Percentiles rank a stretch among this genome's conserved stretches.
Evolutionary conservation across 306 rosid genomes (phyloP).

Genomic region (Pterocarpus santalinus): DNA sequence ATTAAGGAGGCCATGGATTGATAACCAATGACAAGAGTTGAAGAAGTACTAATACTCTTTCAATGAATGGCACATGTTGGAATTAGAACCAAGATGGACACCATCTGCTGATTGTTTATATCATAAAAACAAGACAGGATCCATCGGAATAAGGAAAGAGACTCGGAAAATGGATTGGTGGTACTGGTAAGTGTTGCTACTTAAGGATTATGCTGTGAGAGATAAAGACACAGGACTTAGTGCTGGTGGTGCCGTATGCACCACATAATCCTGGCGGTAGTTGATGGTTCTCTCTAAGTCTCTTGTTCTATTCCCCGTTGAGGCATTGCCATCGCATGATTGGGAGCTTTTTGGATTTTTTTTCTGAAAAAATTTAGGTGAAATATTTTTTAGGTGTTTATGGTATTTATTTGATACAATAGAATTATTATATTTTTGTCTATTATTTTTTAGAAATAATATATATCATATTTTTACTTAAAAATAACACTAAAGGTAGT

Average conservation of each 20-base stretch:
- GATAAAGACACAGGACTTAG: slow-evolving; percentile 41
- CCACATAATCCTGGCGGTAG: slow-evolving; percentile 37
- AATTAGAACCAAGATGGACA: not conserved
- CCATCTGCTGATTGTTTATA: not conserved
- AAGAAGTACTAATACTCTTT: slow-evolving; percentile 1
- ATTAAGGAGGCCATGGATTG: slow-evolving; percentile 56
- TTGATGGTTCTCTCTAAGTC: not conserved
- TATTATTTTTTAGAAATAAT: not conserved
- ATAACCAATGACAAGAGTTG: not conserved
- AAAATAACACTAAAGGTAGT: no score
- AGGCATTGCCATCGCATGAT: slow-evolving; percentile 42
- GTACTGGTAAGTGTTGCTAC: not conserved
- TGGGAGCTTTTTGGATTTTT: not conserved
- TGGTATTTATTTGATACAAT: not conserved
- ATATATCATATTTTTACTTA: no score
- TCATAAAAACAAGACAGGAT: slow-evolving; percentile 38
- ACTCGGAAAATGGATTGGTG: slow-evolving; percentile 8
- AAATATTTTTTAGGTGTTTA: not conserved
- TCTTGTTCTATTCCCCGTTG: not conserved
- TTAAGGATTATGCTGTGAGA: slow-evolving; percentile 39
- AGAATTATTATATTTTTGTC: no score
- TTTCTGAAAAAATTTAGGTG: not conserved
- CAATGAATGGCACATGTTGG: slow-evolving; percentile 32
- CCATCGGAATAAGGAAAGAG: slow-evolving; percentile 18
- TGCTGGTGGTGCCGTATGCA: slow-evolving; percentile 37